Evolutionary conservation across 495 filamentous ascomycete species (phyloP).

Genomic region (Rostrohypoxylon terebratum): DNA sequence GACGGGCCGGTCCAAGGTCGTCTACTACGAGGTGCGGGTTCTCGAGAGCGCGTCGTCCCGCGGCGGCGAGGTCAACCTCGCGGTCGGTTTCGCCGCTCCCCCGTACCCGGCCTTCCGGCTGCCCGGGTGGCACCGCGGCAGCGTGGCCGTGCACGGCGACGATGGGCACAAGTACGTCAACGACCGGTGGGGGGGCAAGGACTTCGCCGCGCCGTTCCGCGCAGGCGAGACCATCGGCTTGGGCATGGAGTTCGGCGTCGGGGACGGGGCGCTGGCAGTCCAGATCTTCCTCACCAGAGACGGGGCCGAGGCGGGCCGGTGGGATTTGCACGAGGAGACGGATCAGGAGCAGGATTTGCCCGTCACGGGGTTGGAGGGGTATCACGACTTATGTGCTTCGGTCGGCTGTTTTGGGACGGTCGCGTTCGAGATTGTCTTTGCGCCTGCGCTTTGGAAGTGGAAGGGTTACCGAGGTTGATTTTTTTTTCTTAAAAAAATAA

Average conservation of each 20-base stretch:
- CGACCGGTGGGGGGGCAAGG: slow-evolving; percentile 83
- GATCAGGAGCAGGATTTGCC: slow-evolving; percentile 74
- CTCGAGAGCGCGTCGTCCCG: slow-evolving; percentile 43
- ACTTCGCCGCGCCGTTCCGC: slow-evolving; percentile 68
- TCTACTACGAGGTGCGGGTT: slow-evolving; percentile 85
- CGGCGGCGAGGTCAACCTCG: slow-evolving; percentile 69
- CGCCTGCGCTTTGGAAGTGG: slow-evolving; percentile 59
- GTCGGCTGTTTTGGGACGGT: slow-evolving; percentile 80
- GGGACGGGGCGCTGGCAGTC: slow-evolving; percentile 50
- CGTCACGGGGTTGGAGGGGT: slow-evolving; percentile 80
- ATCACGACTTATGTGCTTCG: slow-evolving; percentile 82
- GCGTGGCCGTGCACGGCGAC: slow-evolving; percentile 88
- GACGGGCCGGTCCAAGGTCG: slow-evolving; percentile 65
- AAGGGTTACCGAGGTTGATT: slow-evolving; percentile 30
- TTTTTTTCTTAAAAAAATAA: too few species aligned
- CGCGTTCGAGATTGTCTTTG: slow-evolving; percentile 78
- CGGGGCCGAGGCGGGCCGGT: slow-evolving; percentile 71
- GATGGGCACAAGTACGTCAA: slow-evolving; percentile 91
- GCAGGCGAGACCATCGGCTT: slow-evolving; percentile 62
- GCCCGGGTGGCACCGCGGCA: slow-evolving; percentile 90
- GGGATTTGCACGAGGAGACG: slow-evolving; percentile 87
- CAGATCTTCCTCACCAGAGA: slow-evolving; percentile 84
- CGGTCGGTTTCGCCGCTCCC: slow-evolving; percentile 80
- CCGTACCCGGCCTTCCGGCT: slow-evolving; percentile 90
- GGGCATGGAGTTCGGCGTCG: slow-evolving; percentile 74